These are phyloP conservation scores for Monilinia fructicola DNA, from an alignment of 2,329 filamentous ascomycete species.

Conservation along the genomic window DNA sequence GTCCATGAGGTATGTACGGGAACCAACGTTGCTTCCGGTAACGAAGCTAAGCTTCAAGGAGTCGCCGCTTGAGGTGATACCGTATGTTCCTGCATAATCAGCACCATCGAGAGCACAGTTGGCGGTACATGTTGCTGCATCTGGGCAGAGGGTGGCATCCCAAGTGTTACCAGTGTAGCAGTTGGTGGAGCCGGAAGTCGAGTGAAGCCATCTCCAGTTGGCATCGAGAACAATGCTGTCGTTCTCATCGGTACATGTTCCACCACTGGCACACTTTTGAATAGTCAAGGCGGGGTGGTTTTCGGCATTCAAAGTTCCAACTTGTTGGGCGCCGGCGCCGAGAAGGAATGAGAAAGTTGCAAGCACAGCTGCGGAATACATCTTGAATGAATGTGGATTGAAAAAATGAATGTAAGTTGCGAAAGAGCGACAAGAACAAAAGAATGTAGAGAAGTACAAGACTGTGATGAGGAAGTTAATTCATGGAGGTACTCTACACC, in stretches of 20 bases:
- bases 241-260: slow-evolving; percentile 47
- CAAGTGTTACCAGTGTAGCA: slow-evolving; percentile 41
- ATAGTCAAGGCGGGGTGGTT: slow-evolving; percentile 50
- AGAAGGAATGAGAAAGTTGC: slow-evolving; percentile 20
- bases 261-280: slow-evolving; percentile 20
- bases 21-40: slow-evolving; percentile 39
- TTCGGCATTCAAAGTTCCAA: slow-evolving; percentile 46
- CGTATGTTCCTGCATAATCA: slow-evolving; percentile 47
- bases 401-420: slow-evolving; percentile 7
- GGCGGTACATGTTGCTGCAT: slow-evolving; percentile 50
- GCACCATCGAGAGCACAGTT: slow-evolving; percentile 55
- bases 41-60: slow-evolving; percentile 39
- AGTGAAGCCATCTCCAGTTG: slow-evolving; percentile 42
- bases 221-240: slow-evolving; percentile 54
- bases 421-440: slow-evolving; percentile 8
- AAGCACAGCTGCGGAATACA: slow-evolving; percentile 20
- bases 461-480: slow-evolving; percentile 5
- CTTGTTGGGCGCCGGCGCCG: slow-evolving; percentile 40
- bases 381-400: slow-evolving; percentile 4
- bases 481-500: not conserved
- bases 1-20: slow-evolving; percentile 48
- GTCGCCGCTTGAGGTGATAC: slow-evolving; percentile 44
- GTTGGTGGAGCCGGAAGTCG: slow-evolving; percentile 40
- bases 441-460: slow-evolving; percentile 15
- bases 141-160: slow-evolving; percentile 50